Percentiles rank a stretch among this genome's conserved stretches.
Conservation (phyloP, 2,329 filamentous ascomycete genomes). For the Dothideomycetidae sp. region DNA sequence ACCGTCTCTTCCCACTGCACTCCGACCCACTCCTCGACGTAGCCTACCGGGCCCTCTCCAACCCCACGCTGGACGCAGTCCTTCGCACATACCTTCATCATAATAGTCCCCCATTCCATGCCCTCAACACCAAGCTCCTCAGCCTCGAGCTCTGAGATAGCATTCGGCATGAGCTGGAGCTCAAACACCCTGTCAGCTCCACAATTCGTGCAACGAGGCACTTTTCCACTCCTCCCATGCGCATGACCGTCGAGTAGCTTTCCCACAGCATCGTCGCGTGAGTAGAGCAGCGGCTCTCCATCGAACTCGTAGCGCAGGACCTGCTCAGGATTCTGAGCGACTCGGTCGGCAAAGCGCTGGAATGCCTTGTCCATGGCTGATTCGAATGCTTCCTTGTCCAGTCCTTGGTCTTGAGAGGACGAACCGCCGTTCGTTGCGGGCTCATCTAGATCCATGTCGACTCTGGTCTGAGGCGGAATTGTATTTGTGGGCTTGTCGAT, state of each 20-base stretch:
- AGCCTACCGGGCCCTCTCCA: conserved; percentile 50
- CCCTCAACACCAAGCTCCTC: conserved; percentile 55
- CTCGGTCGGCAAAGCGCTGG: conserved; percentile 37
- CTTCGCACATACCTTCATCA: conserved; percentile 67
- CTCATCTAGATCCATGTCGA: conserved; percentile 23
- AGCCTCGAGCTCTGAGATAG: conserved; percentile 75
- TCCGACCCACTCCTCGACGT: conserved; percentile 90
- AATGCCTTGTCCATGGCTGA: conserved; percentile 35
- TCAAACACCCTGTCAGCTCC: conserved; percentile 68
- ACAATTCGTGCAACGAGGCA: conserved; percentile 68
- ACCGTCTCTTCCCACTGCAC: conserved; percentile 86
- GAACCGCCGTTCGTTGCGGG: conserved; percentile 18
- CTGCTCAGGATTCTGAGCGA: conserved; percentile 37
- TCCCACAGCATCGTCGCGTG: conserved; percentile 59
- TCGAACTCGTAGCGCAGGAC: conserved; percentile 37
- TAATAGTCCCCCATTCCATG: conserved; percentile 96
- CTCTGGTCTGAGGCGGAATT: conserved; percentile 34
- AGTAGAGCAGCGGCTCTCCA: conserved; percentile 55
- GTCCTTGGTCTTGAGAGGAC: conserved; percentile 22
- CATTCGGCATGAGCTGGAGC: conserved; percentile 79
- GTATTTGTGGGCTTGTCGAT: conserved; percentile 46
- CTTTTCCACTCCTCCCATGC: conserved; percentile 22
- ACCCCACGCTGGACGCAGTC: conserved; percentile 57
- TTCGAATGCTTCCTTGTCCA: conserved; percentile 36
- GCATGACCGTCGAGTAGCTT: conserved; percentile 38